phyloP scores from a whole-genome alignment of 176 grass and related monocot genomes.

The Lolium multiflorum region DNA sequence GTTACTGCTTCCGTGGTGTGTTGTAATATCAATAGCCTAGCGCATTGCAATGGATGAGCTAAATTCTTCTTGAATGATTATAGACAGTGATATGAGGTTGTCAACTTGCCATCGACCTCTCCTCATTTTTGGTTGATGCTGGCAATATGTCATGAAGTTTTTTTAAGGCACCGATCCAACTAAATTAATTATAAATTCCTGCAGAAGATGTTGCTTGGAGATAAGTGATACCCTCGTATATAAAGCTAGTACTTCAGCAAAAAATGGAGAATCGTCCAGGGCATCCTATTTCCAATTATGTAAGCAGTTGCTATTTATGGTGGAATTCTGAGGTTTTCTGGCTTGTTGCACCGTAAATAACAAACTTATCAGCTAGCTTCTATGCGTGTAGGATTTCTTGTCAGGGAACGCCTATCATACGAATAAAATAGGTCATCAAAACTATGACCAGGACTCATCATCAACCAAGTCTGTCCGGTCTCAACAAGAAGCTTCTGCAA shows the following conservation, averaged over 20 bases:
- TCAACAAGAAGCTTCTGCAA: conserved; percentile 72
- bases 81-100: background rate
- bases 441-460: conserved; percentile 50
- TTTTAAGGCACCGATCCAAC: conserved; percentile 26
- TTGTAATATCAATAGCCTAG: background rate
- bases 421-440: conserved; percentile 54
- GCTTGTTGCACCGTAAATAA: conserved; percentile 34
- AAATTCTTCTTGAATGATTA: background rate
- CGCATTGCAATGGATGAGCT: background rate
- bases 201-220: conserved; percentile 44
- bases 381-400: conserved; percentile 47
- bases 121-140: conserved; percentile 32
- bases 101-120: background rate
- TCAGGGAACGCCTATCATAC: conserved; percentile 50
- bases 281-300: conserved; percentile 49
- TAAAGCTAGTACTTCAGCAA: conserved; percentile 37
- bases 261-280: conserved; percentile 56
- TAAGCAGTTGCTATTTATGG: conserved; percentile 46
- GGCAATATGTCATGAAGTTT: conserved; percentile 17
- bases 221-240: conserved; percentile 41
- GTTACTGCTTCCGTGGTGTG: background rate
- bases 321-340: conserved; percentile 45
- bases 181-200: conserved; percentile 1
- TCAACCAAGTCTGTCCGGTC: conserved; percentile 61
- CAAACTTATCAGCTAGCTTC: conserved; percentile 36